Evolutionary conservation across 2,329 filamentous ascomycete species (phyloP), one percentile per base, ranked within the genome.

Genomic region (Sclerotinia nivalis): DNA sequence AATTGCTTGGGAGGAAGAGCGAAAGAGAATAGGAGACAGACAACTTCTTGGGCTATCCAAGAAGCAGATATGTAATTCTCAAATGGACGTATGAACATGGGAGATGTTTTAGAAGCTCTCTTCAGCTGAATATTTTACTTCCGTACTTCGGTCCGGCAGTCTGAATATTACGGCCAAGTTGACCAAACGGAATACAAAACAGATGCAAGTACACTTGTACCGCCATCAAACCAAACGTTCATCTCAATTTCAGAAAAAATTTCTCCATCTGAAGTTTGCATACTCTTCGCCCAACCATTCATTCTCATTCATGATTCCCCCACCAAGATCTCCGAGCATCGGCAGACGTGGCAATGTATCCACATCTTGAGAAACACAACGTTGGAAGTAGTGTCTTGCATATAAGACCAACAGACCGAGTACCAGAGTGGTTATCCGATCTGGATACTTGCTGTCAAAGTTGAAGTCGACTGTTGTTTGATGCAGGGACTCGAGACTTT

Each of bases 351-450:
- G 59, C 59, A 61, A 47, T 15, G 59, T 61, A 61, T 49, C 59
- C 59, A 61, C 59, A 61, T 59, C 25, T 61, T 43, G 13, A 47
- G 59, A 25, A 45, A 61, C 59, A 61, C 43, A 61, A 61, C 59
- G 43, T 61, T 61, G 12, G 43, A 61, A 49, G 43, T 31, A 49
- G 59, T 34, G 59, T 61, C 43, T 61, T 61, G 59, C 59, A 61
- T 61, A 61, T 34, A 45, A 61, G 59, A 61, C 59, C 43, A 49
- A 61, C 8, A 61, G 59, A 47, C 59, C 59, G 59, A 61, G 59
- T 61, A 61, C 40, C 34, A 61, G 59, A 61, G 59, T 61, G 22
- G n/a, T 28, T 31, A 61, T 61, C 59, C 40, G 43, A 22, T 47
- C 22, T 45, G 25, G 25, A 6, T 34, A 34, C 40, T 61, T 47